phyloP scores from a whole-genome alignment of 2,329 filamentous ascomycete genomes.

The Aureobasidium mangrovei region DNA sequence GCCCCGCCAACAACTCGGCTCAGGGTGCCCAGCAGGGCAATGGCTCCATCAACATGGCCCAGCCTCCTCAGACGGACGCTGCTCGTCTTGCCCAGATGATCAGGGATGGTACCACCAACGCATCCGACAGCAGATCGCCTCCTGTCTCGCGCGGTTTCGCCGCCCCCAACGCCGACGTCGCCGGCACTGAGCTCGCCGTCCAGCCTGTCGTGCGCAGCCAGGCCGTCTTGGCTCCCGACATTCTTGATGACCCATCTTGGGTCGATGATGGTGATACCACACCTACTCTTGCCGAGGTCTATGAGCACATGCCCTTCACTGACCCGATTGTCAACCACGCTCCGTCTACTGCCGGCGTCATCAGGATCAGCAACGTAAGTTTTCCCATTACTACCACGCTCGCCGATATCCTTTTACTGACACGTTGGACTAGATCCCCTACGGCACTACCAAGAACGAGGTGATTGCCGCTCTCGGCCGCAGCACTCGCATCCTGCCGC shows the following conservation, averaged over 20 bases:
- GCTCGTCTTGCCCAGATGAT: conserved; percentile 5
- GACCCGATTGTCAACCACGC: conserved; percentile 16
- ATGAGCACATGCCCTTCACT: conserved; percentile 23
- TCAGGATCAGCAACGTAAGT: conserved; percentile 27
- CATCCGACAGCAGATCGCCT: background rate
- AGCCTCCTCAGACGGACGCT: background rate
- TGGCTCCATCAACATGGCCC: background rate
- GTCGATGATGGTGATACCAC: background rate
- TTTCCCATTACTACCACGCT: background rate
- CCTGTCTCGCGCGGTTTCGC: background rate
- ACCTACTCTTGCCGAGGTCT: conserved; percentile 22
- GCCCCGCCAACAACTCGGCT: background rate
- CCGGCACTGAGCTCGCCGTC: background rate
- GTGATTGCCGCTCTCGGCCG: conserved; percentile 40
- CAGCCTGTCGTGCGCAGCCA: conserved; percentile 2
- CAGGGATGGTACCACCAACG: background rate
- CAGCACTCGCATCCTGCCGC: conserved; percentile 31
- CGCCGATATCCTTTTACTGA: conserved; percentile 15
- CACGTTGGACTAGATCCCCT: conserved; percentile 37
- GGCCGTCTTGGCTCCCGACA: background rate
- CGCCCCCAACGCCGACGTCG: background rate
- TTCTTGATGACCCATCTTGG: conserved; percentile 13
- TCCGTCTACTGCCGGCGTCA: conserved; percentile 21
- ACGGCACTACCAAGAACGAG: conserved; percentile 41
- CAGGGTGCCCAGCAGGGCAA: background rate